Conservation (phyloP, 1,139 yeast species). For the Yamadazyma siamensis region DNA sequence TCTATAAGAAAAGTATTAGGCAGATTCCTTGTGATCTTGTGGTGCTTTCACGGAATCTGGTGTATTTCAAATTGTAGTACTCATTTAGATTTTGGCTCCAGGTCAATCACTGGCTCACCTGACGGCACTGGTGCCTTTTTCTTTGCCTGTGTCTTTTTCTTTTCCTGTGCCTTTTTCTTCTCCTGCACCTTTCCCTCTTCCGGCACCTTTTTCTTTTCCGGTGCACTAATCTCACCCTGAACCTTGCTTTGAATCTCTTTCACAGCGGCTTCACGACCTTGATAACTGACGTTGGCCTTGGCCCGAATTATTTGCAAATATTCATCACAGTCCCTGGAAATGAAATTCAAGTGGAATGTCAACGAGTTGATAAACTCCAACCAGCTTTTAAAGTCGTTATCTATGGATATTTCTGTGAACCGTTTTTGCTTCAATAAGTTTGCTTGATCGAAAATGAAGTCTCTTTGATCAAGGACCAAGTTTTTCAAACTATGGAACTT, state of each 20-base stretch:
- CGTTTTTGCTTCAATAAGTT: constrained; percentile 8
- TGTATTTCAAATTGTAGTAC: too few species aligned
- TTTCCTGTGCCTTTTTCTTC: too few species aligned
- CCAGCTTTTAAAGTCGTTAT: constrained; percentile 45
- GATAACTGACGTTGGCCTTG: constrained; percentile 77
- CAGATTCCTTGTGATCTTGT: constrained; percentile 56
- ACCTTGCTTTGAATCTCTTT: constrained; percentile 4
- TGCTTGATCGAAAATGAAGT: constrained; percentile 41
- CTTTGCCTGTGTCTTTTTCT: too few species aligned
- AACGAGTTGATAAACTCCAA: constrained; percentile 52
- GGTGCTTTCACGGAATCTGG: too few species aligned
- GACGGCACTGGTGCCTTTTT: too few species aligned
- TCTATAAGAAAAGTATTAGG: constrained; percentile 96
- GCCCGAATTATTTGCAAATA: constrained; percentile 73
- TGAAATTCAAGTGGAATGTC: constrained; percentile 55
- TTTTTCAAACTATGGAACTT: constrained; percentile 59
- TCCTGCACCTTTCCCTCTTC: too few species aligned
- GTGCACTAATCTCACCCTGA: too few species aligned
- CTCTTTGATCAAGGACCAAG: constrained; percentile 52
- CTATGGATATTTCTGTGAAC: constrained; percentile 9
- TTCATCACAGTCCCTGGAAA: constrained; percentile 68
- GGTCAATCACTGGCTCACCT: too few species aligned
- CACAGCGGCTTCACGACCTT: constrained; percentile 53
- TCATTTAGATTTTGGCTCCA: too few species aligned
- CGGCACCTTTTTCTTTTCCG: too few species aligned